Evolutionary conservation across 768 basidiomycete genomes (phyloP).

Genomic region (Trametes maxima): DNA sequence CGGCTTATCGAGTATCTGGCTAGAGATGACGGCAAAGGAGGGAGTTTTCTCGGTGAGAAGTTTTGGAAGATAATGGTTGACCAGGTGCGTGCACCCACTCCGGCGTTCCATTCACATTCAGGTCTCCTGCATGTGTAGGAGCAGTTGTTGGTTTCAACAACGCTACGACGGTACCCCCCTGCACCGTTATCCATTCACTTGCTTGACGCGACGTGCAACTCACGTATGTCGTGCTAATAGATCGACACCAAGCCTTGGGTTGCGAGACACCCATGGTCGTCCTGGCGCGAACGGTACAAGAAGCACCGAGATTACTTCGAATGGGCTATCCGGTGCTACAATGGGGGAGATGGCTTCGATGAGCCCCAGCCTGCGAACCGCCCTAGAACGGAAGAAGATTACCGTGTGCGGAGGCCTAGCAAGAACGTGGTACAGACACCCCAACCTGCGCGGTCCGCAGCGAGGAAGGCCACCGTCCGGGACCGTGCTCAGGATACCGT

Average conservation of each 20-base stretch:
- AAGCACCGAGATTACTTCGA: conserved; percentile 70
- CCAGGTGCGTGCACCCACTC: too few relatives aligned
- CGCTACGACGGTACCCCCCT: neutral
- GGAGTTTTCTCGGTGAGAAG: too few relatives aligned
- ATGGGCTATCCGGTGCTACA: conserved; percentile 42
- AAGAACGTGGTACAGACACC: neutral
- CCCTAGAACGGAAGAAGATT: conserved; percentile 5
- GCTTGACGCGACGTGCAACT: neutral
- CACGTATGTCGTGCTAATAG: neutral
- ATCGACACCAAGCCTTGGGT: conserved; percentile 65
- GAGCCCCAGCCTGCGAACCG: neutral
- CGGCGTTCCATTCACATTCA: too few relatives aligned
- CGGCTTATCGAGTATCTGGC: too few relatives aligned
- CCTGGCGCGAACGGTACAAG: conserved; percentile 85
- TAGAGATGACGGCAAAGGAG: too few relatives aligned
- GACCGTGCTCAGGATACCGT: neutral
- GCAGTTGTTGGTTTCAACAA: too few relatives aligned
- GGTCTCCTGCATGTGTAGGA: too few relatives aligned
- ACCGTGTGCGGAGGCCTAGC: neutral
- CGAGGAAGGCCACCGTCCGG: neutral
- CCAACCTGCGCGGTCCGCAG: neutral
- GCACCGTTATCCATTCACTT: neutral
- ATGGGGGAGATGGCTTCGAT: neutral
- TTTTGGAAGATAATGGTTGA: too few relatives aligned
- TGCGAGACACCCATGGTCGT: conserved; percentile 79